Conservation (phyloP, 2,329 filamentous ascomycete species). For the Aureobasidium subglaciale region DNA sequence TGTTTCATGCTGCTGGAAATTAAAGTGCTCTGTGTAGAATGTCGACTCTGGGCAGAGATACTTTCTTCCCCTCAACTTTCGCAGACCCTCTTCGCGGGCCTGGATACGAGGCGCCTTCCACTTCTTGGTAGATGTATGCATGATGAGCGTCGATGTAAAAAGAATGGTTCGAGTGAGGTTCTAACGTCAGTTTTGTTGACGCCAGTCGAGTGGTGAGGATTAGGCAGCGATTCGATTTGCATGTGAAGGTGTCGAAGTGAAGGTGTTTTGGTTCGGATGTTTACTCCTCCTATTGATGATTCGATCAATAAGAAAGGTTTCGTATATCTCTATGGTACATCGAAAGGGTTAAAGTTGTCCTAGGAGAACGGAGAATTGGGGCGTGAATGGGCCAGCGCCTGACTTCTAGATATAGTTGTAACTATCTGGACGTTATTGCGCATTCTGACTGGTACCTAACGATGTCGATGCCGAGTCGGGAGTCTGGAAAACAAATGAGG, state of each 20-base stretch:
- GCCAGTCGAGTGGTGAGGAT: background rate
- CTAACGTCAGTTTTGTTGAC: background rate
- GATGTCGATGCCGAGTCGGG: too few relatives aligned
- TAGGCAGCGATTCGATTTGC: background rate
- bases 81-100: conserved; percentile 17
- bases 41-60: conserved; percentile 24
- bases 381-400: too few relatives aligned
- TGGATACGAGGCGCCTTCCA: conserved; percentile 19
- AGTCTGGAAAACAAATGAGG: too few relatives aligned
- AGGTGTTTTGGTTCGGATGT: background rate
- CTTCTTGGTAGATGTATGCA: conserved; percentile 17
- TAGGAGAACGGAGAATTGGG: too few relatives aligned
- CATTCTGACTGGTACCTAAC: too few relatives aligned
- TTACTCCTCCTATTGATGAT: background rate
- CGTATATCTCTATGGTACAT: too few relatives aligned
- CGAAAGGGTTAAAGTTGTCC: too few relatives aligned
- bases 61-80: conserved; percentile 19
- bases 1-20: conserved; percentile 20
- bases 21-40: conserved; percentile 22
- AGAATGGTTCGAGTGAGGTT: background rate
- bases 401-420: too few relatives aligned
- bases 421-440: too few relatives aligned
- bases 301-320: background rate
- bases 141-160: conserved; percentile 7
- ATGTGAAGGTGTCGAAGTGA: background rate